A percentile compares a stretch with the other conserved stretches of the same genome.
These are phyloP conservation scores for Diddensiella santjacobensis DNA, from an alignment of 805 yeast species.

Conservation along the genomic window DNA sequence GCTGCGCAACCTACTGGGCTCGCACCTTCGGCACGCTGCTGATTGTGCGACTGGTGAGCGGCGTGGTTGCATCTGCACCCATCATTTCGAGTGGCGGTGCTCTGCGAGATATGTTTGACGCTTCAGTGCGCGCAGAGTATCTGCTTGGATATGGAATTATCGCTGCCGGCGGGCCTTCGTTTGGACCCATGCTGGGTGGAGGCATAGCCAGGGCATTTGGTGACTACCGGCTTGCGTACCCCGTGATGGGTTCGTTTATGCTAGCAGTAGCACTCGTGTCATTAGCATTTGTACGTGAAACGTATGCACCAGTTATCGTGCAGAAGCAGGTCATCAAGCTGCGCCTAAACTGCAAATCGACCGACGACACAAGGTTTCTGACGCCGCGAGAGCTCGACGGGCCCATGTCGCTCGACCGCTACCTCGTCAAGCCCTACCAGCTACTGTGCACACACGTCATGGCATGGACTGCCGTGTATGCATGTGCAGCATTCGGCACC, in stretches of 20 bases:
- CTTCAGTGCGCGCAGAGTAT: conserved; percentile 12
- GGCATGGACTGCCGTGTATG: background rate
- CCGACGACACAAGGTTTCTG: background rate
- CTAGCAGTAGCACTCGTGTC: conserved; percentile 1
- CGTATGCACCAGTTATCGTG: conserved; percentile 13
- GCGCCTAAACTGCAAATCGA: background rate
- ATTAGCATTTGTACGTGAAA: conserved; percentile 11
- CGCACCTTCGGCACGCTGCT: conserved; percentile 9
- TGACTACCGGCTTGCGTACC: conserved; percentile 10
- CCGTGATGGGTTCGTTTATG: conserved; percentile 12
- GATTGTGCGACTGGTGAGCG: conserved; percentile 14
- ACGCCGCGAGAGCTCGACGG: background rate
- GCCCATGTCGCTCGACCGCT: conserved; percentile 1
- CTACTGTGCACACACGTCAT: background rate
- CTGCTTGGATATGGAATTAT: conserved; percentile 17
- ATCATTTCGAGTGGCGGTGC: conserved; percentile 18
- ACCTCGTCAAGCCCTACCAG: conserved; percentile 17
- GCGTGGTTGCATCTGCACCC: conserved; percentile 19
- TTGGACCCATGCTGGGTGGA: conserved; percentile 20
- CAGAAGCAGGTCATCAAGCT: conserved; percentile 9
- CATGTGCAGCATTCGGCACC: background rate
- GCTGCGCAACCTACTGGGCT: conserved; percentile 8
- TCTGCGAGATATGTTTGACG: conserved; percentile 18
- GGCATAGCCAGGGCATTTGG: conserved; percentile 7
- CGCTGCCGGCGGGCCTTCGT: conserved; percentile 19